Conservation (phyloP, 768 basidiomycete species). For the Trichaptum fuscoviolaceum region DNA sequence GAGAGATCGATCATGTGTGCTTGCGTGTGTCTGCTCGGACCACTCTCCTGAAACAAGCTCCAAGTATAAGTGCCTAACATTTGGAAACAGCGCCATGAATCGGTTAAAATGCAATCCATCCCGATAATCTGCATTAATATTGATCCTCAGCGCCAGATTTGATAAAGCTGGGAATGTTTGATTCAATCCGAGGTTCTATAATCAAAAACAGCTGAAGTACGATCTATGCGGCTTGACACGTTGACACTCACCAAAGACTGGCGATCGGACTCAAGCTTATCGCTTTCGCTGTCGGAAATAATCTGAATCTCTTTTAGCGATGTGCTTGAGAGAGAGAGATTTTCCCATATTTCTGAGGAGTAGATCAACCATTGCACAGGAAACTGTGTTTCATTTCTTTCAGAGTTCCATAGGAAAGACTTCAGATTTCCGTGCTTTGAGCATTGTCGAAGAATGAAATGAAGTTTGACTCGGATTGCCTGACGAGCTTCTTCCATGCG, state of each 20-base stretch:
- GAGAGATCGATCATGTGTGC: neutral
- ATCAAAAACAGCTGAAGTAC: neutral
- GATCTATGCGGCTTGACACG: neutral
- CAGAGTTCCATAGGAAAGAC: neutral
- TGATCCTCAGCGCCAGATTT: neutral
- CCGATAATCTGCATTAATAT: neutral
- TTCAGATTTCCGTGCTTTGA: neutral
- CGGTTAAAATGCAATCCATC: neutral
- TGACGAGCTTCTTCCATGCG: neutral
- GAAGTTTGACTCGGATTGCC: neutral
- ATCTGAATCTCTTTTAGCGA: neutral
- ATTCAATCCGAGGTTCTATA: neutral
- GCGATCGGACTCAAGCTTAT: neutral
- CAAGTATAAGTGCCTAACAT: neutral
- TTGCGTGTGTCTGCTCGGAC: neutral
- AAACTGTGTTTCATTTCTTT: neutral
- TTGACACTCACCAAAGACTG: neutral
- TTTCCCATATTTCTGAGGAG: neutral
- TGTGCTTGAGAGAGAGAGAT: neutral
- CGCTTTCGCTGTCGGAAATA: neutral
- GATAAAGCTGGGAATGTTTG: neutral
- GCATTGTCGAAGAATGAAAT: neutral
- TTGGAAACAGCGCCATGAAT: neutral
- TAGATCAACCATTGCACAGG: neutral
- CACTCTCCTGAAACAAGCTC: neutral